Percentiles rank a stretch among this genome's conserved stretches.
Conservation (phyloP, 2,329 filamentous ascomycete genomes). For the Penicillium thymicola region DNA sequence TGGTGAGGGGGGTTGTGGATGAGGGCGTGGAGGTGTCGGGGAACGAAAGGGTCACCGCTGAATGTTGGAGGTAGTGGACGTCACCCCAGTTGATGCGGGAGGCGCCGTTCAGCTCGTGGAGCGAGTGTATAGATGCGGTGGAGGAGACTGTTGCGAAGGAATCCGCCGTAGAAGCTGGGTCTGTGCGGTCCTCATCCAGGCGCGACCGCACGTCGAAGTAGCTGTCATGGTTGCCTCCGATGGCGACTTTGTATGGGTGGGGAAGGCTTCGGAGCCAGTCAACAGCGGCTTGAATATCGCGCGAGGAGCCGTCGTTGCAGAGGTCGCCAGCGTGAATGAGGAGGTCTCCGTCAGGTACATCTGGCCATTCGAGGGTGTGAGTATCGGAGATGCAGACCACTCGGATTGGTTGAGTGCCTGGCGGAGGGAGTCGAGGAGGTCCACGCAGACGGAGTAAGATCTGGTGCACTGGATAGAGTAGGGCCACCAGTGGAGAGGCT, state of each 20-base stretch:
- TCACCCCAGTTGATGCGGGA: slow-evolving; percentile 61
- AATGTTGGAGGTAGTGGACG: slow-evolving; percentile 73
- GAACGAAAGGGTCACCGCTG: slow-evolving; percentile 62
- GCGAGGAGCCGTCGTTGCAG: slow-evolving; percentile 66
- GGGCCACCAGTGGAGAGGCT: slow-evolving; percentile 63
- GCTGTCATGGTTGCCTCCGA: slow-evolving; percentile 86
- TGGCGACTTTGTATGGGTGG: slow-evolving; percentile 74
- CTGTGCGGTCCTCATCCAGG: slow-evolving; percentile 51
- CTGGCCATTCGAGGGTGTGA: slow-evolving; percentile 57
- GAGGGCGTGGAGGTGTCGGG: slow-evolving; percentile 44
- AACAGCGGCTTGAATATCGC: slow-evolving; percentile 75
- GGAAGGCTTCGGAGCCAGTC: slow-evolving; percentile 76
- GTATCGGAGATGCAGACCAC: slow-evolving; percentile 91
- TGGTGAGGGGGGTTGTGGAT: slow-evolving; percentile 42
- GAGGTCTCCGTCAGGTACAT: slow-evolving; percentile 68
- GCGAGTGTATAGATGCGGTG: slow-evolving; percentile 36
- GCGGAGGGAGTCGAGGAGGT: slow-evolving; percentile 57
- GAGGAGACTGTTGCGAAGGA: slow-evolving; percentile 33
- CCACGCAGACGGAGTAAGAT: slow-evolving; percentile 67
- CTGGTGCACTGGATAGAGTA: slow-evolving; percentile 62
- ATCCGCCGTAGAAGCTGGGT: slow-evolving; percentile 7
- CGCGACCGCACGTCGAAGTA: slow-evolving; percentile 72
- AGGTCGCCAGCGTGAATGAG: slow-evolving; percentile 89
- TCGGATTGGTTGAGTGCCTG: slow-evolving; percentile 57
- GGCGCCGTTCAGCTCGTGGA: slow-evolving; percentile 44